Base-by-base conservation (phyloP, 805 yeast species). In the Metschnikowia peoriensis region DNA sequence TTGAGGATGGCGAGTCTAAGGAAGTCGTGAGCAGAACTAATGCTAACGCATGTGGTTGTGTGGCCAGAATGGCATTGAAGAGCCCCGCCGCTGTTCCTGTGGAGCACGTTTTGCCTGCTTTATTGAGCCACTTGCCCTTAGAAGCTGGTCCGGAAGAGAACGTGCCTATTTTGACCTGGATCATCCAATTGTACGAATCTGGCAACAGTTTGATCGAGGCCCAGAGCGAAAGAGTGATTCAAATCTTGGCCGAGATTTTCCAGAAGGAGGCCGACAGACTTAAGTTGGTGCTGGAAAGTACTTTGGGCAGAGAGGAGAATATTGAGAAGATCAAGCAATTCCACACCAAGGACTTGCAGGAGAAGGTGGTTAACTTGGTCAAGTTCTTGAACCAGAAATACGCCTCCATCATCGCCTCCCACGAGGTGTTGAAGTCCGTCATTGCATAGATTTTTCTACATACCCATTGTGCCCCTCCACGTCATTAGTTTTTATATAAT, bases 21-120 rank as follows among this genome's bases (percentile, higher is more conserved):
- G 96, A 90, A 59, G 86, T 83, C 54, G 81, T 89, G 61, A 85
- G 86, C 72, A 81, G 96, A 75, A 84, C 96, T 6, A 83, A 82
- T 61, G 97, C 98, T 54, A 94, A 94, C 70, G 97, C 97, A 5
- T 87, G 94, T 70, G 99, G 99, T 42, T 94, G 98, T 80, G 96
- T 92, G 52, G 92, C 97, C 15, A 84, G 99, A 72, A 79, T 94
- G 88, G 81, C 88, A 12, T 75, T 89, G 68, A 85, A 86, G 66
- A 81, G 88, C 68, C 84, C 82, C 62, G 73, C 71, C 38, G 80
- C 86, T 38, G 84, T 92, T 60, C 97, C 97, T 54, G 71, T 90
- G 59, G 73, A 69, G 56, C 83, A 80, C 54, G 91, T 84, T 51
- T 82, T 93, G 41, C 75, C 88, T 22, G 96, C 96, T 46, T 77